phyloP scores from a whole-genome alignment of 495 filamentous ascomycete genomes.

The Diplogelasinospora grovesii region DNA sequence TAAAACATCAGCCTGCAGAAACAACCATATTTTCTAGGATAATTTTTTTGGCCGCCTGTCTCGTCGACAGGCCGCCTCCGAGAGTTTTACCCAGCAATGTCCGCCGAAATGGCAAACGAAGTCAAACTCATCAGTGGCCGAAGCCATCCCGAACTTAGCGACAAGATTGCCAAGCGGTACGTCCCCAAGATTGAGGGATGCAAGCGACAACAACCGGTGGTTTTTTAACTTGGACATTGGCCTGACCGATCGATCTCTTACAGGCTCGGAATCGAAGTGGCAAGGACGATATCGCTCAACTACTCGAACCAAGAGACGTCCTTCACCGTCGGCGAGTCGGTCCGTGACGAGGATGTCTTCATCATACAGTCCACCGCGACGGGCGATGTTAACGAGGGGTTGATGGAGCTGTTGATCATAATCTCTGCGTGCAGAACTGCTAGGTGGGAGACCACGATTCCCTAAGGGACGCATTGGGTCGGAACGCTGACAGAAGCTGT shows the following conservation, averaged over 20 bases:
- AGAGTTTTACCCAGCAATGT: slow-evolving; percentile 23
- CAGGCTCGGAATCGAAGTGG: slow-evolving; percentile 92
- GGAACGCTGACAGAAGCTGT: slow-evolving; percentile 10
- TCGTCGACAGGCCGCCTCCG: slow-evolving; percentile 9
- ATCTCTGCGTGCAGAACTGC: slow-evolving; percentile 98
- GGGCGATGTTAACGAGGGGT: slow-evolving; percentile 94
- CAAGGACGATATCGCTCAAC: slow-evolving; percentile 88
- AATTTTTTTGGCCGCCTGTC: slow-evolving; percentile 19
- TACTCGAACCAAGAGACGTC: slow-evolving; percentile 98
- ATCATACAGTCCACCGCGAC: slow-evolving; percentile 93
- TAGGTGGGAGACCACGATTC: slow-evolving; percentile 15
- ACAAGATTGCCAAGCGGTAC: slow-evolving; percentile 86
- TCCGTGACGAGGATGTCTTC: slow-evolving; percentile 97
- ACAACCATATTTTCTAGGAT: slow-evolving; percentile 12
- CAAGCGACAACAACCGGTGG: too few species aligned
- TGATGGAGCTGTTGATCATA: slow-evolving; percentile 99
- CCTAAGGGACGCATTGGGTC: neutral
- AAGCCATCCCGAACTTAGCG: slow-evolving; percentile 87
- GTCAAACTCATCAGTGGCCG: slow-evolving; percentile 95
- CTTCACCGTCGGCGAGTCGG: slow-evolving; percentile 93
- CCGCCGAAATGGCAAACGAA: slow-evolving; percentile 63
- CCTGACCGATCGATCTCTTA: too few species aligned
- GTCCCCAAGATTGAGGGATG: too few species aligned
- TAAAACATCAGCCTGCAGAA: too few species aligned
- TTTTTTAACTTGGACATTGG: too few species aligned